phyloP scores from a whole-genome alignment of 2,329 filamentous ascomycete species.

The Chalara sp. region DNA sequence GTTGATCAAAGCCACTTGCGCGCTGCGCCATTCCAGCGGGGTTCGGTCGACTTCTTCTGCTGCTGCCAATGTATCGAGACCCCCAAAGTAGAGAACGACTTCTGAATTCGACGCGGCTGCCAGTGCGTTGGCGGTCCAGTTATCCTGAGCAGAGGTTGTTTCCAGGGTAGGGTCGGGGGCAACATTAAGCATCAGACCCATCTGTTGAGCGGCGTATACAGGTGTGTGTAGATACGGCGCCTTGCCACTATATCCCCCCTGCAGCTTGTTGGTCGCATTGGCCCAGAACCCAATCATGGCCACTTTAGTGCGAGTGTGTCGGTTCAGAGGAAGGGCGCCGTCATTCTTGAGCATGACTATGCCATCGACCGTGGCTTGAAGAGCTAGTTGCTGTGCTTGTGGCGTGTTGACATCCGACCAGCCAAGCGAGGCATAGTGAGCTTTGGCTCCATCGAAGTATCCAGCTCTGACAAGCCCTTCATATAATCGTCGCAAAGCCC shows the following conservation, averaged over 20 bases:
- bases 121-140: slow-evolving; percentile 24
- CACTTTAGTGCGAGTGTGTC: slow-evolving; percentile 4
- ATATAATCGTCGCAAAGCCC: slow-evolving; percentile 44
- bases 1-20: slow-evolving; percentile 44
- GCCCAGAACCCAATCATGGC: slow-evolving; percentile 19
- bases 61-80: slow-evolving; percentile 46
- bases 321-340: slow-evolving; percentile 13
- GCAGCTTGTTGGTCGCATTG: slow-evolving; percentile 19
- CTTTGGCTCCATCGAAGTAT: slow-evolving; percentile 46
- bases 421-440: slow-evolving; percentile 43
- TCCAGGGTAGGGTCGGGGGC: slow-evolving; percentile 31
- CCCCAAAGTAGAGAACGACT: slow-evolving; percentile 46
- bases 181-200: slow-evolving; percentile 7
- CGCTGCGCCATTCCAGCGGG: slow-evolving; percentile 42
- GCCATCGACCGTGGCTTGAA: slow-evolving; percentile 17
- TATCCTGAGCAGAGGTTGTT: slow-evolving; percentile 26
- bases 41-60: slow-evolving; percentile 43
- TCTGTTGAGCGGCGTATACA: slow-evolving; percentile 40
- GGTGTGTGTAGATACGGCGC: slow-evolving; percentile 16
- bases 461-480: slow-evolving; percentile 47
- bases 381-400: slow-evolving; percentile 12
- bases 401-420: slow-evolving; percentile 33
- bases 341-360: slow-evolving; percentile 22
- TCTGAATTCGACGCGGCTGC: slow-evolving; percentile 38
- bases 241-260: slow-evolving; percentile 18